phyloP scores from a whole-genome alignment of 139 green algal species.

The Coccomyxa sp. region DNA sequence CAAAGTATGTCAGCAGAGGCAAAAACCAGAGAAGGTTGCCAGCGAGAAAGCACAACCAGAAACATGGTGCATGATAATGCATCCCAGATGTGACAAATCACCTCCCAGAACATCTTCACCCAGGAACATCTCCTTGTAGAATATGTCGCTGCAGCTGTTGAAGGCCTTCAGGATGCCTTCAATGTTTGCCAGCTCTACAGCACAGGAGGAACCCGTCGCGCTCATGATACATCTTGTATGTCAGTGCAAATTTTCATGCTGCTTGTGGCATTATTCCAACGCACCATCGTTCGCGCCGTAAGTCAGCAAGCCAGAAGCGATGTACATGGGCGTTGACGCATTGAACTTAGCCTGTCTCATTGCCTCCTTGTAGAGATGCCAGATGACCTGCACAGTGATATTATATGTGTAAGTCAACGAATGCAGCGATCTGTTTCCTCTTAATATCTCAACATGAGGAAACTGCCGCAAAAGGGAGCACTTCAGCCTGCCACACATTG shows the following conservation, averaged over 20 bases:
- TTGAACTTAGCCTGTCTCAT: conserved; percentile 40
- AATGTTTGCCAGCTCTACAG: conserved; percentile 43
- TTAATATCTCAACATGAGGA: too few relatives aligned
- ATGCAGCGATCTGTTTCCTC: too few relatives aligned
- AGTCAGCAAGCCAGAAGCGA: conserved; percentile 54
- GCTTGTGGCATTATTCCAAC: too few relatives aligned
- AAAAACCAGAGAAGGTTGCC: not conserved
- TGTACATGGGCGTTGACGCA: conserved; percentile 34
- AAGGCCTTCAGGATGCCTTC: conserved; percentile 32
- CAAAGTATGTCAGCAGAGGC: not conserved
- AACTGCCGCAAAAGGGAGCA: too few relatives aligned
- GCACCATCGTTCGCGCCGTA: conserved; percentile 41
- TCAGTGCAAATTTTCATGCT: too few relatives aligned
- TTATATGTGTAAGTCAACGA: too few relatives aligned
- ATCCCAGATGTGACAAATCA: not conserved
- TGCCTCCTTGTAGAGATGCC: conserved; percentile 42
- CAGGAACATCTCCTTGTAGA: conserved; percentile 66
- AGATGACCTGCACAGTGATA: conserved; percentile 32
- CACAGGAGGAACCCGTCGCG: too few relatives aligned
- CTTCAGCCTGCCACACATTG: not conserved
- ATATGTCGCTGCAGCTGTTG: conserved; percentile 25
- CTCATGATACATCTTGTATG: too few relatives aligned
- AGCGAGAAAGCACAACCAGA: not conserved
- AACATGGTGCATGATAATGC: not conserved
- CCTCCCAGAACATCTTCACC: conserved; percentile 1